These are phyloP conservation scores for Psidium guajava DNA, from an alignment of 345 rosid species.

Conservation along the genomic window DNA sequence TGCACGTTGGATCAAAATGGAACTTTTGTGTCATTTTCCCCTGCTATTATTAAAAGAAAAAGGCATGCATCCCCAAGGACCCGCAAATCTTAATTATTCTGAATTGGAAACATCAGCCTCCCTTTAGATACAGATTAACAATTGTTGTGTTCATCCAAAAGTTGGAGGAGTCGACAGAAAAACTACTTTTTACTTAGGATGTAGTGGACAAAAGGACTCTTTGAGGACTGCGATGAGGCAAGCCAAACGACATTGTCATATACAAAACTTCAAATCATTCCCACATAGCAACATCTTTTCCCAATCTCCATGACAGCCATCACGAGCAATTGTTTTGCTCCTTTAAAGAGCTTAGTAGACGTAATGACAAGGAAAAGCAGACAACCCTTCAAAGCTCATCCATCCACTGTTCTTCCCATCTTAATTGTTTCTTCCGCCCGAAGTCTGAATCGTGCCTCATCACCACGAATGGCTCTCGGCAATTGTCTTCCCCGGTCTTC, in stretches of 20 bases:
- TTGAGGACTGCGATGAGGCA: neutral
- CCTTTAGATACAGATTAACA: neutral
- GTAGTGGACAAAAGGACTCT: neutral
- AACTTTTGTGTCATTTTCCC: neutral
- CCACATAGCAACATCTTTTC: neutral
- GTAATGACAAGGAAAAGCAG: neutral
- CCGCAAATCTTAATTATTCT: neutral
- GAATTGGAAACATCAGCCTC: neutral
- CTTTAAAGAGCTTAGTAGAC: neutral
- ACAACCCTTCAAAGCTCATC: constrained; percentile 5
- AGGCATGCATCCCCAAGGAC: neutral
- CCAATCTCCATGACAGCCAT: neutral
- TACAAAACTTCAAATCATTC: neutral
- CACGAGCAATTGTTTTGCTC: neutral
- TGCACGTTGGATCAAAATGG: too few relatives aligned
- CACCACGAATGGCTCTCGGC: neutral
- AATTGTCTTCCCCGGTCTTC: constrained; percentile 1
- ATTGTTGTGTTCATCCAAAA: neutral
- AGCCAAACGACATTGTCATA: neutral
- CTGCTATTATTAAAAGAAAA: neutral
- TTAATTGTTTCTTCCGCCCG: neutral
- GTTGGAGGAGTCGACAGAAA: neutral
- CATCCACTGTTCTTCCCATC: neutral
- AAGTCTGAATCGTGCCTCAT: neutral
- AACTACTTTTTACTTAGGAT: neutral